Conservation (phyloP, 1,284 basidiomycete genomes). For the Coniferiporia weirii region DNA sequence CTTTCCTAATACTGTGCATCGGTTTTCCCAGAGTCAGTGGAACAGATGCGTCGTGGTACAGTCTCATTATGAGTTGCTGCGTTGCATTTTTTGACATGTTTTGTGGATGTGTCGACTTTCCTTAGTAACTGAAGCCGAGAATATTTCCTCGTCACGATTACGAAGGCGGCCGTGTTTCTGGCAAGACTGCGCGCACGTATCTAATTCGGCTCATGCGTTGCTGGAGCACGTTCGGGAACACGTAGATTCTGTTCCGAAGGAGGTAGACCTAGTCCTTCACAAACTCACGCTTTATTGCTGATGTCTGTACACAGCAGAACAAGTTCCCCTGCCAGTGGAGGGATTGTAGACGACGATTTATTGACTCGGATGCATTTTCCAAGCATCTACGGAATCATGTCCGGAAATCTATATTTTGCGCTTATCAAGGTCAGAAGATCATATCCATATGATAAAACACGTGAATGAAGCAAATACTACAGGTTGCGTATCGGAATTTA, state of each 20-base stretch:
- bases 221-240: conserved; percentile 38
- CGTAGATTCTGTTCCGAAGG: conserved; percentile 28
- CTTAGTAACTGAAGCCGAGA: conserved; percentile 35
- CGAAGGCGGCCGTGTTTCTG: conserved; percentile 50
- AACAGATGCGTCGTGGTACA: conserved; percentile 1
- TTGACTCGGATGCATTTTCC: conserved; percentile 27
- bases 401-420: conserved; percentile 36
- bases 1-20: too few species aligned
- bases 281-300: conserved; percentile 3
- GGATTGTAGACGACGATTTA: conserved; percentile 37
- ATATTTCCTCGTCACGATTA: conserved; percentile 44
- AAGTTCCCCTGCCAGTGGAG: conserved; percentile 44
- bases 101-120: conserved; percentile 16
- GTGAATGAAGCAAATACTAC: background rate
- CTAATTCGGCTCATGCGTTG: conserved; percentile 53
- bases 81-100: background rate
- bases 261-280: conserved; percentile 21
- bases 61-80: background rate
- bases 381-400: conserved; percentile 45
- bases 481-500: conserved; percentile 42
- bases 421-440: conserved; percentile 38
- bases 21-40: background rate
- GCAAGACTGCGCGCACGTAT: conserved; percentile 46
- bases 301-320: conserved; percentile 21
- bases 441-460: background rate